Evolutionary conservation across 495 filamentous ascomycete genomes (phyloP), one percentile per base, ranked within the genome.

Genomic region (Geoglossum glabrum): DNA sequence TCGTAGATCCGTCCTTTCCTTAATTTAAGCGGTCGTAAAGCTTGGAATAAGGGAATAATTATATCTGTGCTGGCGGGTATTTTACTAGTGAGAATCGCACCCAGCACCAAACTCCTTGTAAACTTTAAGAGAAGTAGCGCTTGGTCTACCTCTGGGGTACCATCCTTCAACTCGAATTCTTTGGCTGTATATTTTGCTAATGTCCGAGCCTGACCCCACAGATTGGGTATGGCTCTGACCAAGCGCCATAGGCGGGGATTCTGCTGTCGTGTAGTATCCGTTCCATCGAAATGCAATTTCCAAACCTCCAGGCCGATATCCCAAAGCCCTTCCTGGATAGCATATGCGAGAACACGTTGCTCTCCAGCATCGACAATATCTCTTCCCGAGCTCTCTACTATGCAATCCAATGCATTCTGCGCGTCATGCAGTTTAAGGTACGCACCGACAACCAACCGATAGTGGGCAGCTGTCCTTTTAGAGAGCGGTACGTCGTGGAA

Each of bases 401-500:
- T 17, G 19, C 34, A 64, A 38, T 62, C 3, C 23, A 31, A 1
- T 40, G 19, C 21, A 64, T 59, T 46, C 49, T 52, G 9, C 2
- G 25, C 49, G 30, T 27, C 49, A 28, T 19, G 49, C 59, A 57
- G n/a, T 52, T 38, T 21, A 56, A 47, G 38, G 28, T 66, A 63
- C 17, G 70, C 72, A 28, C 57, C 57, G 19, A 64, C 61, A 45
- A 74, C 63, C 50, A 66, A 58, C 23, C 64, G 56, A 60, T 73
- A 79, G 61, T 76, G 70, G 7, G 66, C 62, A 15, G 60, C 60
- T 0, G 65, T 64, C 26, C 72, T 68, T 23, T 63, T 54, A 17
- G 66, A 36, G 1, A 56, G 34, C 23, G 68, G 56, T 45, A 76
- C 73, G 15, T 46, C 30, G 26, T 72, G 59, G 58, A 79, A 76